These are phyloP conservation scores for Arachnomyces sp. DNA, from an alignment of 2,329 filamentous ascomycete species.

Conservation along the genomic window DNA sequence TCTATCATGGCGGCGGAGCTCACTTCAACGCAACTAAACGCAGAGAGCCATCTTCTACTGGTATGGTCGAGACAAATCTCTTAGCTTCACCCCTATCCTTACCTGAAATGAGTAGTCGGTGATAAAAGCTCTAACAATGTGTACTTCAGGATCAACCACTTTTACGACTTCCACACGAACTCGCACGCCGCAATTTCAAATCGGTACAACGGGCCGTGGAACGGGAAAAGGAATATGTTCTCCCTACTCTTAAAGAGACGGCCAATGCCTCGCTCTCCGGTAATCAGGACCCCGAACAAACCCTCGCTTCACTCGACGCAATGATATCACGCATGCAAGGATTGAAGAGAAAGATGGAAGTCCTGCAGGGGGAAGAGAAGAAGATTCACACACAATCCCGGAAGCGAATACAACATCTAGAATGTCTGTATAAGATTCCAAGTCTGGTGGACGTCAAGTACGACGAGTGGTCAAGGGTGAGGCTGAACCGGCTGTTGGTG, in stretches of 20 bases:
- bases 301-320: slow-evolving; percentile 70
- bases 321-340: slow-evolving; percentile 80
- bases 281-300: slow-evolving; percentile 55
- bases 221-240: slow-evolving; percentile 39
- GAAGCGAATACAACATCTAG: slow-evolving; percentile 70
- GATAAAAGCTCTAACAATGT: slow-evolving; percentile 5
- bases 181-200: slow-evolving; percentile 90
- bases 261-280: slow-evolving; percentile 58
- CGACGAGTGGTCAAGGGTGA: slow-evolving; percentile 74
- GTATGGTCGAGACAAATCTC: slow-evolving; percentile 24
- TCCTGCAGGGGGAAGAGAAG: slow-evolving; percentile 69
- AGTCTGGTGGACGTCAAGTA: slow-evolving; percentile 87
- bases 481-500: slow-evolving; percentile 78
- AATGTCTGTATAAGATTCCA: slow-evolving; percentile 69
- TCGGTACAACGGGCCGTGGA: slow-evolving; percentile 48
- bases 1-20: slow-evolving; percentile 34
- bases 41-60: slow-evolving; percentile 42
- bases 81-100: slow-evolving; percentile 6
- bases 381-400: slow-evolving; percentile 65
- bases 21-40: slow-evolving; percentile 40
- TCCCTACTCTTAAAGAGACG: slow-evolving; percentile 42
- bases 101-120: background rate
- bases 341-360: slow-evolving; percentile 77
- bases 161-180: slow-evolving; percentile 83
- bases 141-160: slow-evolving; percentile 74